Evolutionary conservation across 2,329 filamentous ascomycete species (phyloP).

Genomic region (Parastagonospora nodorum): DNA sequence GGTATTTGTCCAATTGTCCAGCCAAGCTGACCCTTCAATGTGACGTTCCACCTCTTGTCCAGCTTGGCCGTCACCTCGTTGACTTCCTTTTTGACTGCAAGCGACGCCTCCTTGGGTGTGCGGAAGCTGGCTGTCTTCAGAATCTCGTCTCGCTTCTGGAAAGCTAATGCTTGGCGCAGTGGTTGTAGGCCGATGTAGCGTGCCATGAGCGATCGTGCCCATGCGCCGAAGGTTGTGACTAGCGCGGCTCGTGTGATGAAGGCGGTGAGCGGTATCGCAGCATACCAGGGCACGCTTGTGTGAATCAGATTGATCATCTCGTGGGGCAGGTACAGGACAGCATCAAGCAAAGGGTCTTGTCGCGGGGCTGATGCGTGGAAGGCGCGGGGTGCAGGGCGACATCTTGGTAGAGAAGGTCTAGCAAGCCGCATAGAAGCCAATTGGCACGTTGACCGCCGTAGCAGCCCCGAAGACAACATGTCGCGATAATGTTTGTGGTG

Average conservation of each 20-base stretch:
- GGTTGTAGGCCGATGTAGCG: slow-evolving; percentile 53
- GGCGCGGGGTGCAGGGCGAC: slow-evolving; percentile 37
- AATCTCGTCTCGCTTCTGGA: slow-evolving; percentile 29
- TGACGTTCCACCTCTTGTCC: slow-evolving; percentile 38
- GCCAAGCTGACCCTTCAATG: slow-evolving; percentile 24
- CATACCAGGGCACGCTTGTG: slow-evolving; percentile 59
- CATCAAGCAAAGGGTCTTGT: slow-evolving; percentile 48
- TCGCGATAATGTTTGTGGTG: slow-evolving; percentile 8
- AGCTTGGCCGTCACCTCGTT: slow-evolving; percentile 28
- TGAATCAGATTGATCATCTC: slow-evolving; percentile 58
- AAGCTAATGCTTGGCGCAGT: slow-evolving; percentile 37
- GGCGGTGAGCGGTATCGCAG: slow-evolving; percentile 60
- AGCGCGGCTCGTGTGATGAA: slow-evolving; percentile 56
- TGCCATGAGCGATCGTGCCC: slow-evolving; percentile 45
- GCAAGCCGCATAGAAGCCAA: slow-evolving; percentile 20
- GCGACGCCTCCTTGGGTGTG: slow-evolving; percentile 19
- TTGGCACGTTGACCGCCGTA: slow-evolving; percentile 31
- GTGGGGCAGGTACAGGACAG: slow-evolving; percentile 52
- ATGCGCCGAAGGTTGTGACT: slow-evolving; percentile 53
- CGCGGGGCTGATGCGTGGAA: slow-evolving; percentile 57
- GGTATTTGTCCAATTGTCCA: slow-evolving; percentile 43
- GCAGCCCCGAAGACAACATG: slow-evolving; percentile 31
- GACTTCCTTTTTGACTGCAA: slow-evolving; percentile 16
- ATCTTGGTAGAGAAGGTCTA: background rate
- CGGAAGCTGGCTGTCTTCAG: slow-evolving; percentile 24